Percentiles rank a stretch among this genome's conserved stretches.
These are phyloP conservation scores for Eremochloa ophiuroides DNA, from an alignment of 176 grass and related monocot genomes.

Conservation along the genomic window DNA sequence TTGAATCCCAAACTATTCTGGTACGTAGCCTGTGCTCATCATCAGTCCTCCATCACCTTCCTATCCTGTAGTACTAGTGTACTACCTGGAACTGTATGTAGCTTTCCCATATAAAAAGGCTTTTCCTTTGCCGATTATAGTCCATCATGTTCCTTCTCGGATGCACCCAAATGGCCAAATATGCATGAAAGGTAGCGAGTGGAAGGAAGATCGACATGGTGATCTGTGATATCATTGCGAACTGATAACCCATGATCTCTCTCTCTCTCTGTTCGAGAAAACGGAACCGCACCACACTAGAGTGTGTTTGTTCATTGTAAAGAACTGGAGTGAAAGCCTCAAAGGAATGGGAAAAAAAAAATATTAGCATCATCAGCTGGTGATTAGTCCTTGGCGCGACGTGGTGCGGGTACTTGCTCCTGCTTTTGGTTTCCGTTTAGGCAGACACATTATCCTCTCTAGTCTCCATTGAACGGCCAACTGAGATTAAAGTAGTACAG, in stretches of 20 bases:
- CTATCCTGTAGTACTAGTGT: no score
- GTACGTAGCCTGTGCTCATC: not conserved
- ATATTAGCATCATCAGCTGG: not conserved
- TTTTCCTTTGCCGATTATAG: not conserved
- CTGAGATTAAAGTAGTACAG: not conserved
- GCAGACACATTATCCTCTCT: not conserved
- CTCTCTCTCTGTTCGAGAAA: not conserved
- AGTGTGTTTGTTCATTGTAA: not conserved
- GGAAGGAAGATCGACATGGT: not conserved
- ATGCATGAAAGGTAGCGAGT: not conserved
- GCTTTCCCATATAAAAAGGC: not conserved
- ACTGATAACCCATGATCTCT: not conserved
- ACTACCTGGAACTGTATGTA: no score
- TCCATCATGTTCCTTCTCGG: not conserved
- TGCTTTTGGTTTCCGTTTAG: not conserved
- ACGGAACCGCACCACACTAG: not conserved
- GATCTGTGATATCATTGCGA: not conserved
- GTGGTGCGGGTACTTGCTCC: not conserved
- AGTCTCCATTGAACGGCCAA: not conserved
- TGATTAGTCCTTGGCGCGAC: not conserved
- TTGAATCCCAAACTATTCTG: no score
- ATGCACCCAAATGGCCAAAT: not conserved
- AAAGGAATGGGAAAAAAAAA: not conserved
- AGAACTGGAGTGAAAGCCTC: not conserved
- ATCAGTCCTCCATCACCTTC: not conserved